Conservation (phyloP, 2,329 filamentous ascomycete genomes). For the Uncinocarpus reesii region DNA sequence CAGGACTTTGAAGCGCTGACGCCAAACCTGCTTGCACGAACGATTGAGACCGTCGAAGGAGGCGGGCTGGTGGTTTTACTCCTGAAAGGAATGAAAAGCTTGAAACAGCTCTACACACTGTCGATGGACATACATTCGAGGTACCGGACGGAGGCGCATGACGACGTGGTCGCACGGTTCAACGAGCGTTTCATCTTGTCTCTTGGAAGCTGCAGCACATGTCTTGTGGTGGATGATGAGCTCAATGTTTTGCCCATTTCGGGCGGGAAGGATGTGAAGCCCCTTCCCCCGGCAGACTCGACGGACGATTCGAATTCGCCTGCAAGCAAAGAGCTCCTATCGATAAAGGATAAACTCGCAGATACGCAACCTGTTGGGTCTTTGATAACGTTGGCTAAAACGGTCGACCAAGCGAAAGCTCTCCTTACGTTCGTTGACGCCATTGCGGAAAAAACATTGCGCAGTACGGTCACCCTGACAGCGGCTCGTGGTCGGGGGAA, state of each 20-base stretch:
- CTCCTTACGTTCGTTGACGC: slow-evolving; percentile 94
- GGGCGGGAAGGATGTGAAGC: slow-evolving; percentile 79
- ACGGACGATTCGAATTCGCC: slow-evolving; percentile 63
- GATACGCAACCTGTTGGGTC: slow-evolving; percentile 81
- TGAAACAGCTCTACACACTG: slow-evolving; percentile 93
- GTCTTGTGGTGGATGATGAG: slow-evolving; percentile 93
- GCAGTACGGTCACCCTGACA: slow-evolving; percentile 86
- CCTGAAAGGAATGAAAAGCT: slow-evolving; percentile 88
- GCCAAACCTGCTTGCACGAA: slow-evolving; percentile 88
- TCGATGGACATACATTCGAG: slow-evolving; percentile 97
- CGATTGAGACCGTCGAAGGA: slow-evolving; percentile 94
- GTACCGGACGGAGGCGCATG: slow-evolving; percentile 91
- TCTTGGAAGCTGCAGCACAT: slow-evolving; percentile 86
- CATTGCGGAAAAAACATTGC: slow-evolving; percentile 88
- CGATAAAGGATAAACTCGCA: slow-evolving; percentile 75
- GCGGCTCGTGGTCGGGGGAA: slow-evolving; percentile 93
- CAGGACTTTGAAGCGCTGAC: slow-evolving; percentile 98
- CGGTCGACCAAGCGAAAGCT: slow-evolving; percentile 91
- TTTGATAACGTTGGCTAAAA: slow-evolving; percentile 73
- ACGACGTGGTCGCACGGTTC: slow-evolving; percentile 88
- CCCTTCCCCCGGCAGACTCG: slow-evolving; percentile 63
- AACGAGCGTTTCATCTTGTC: slow-evolving; percentile 97
- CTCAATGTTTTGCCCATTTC: slow-evolving; percentile 95
- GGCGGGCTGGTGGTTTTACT: slow-evolving; percentile 83
- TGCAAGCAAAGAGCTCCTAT: slow-evolving; percentile 63